phyloP scores from a whole-genome alignment of 164 flowering plant genomes.

The Amborella trichopoda region DNA sequence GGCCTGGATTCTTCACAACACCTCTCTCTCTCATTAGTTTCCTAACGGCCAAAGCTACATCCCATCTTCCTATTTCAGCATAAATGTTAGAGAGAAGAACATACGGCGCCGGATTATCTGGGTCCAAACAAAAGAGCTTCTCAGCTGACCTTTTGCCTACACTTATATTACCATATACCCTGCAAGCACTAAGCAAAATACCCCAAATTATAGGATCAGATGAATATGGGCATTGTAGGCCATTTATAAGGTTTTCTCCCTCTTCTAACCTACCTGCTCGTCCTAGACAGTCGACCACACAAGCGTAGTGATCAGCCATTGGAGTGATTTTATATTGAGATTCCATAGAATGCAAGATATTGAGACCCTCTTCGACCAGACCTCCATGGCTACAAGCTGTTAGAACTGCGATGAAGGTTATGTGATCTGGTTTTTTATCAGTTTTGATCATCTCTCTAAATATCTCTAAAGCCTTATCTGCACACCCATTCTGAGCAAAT shows the following conservation, averaged over 20 bases:
- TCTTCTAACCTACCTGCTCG: slow-evolving; percentile 64
- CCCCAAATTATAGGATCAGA: slow-evolving; percentile 77
- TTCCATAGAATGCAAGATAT: slow-evolving; percentile 54
- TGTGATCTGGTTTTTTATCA: slow-evolving; percentile 44
- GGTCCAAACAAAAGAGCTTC: slow-evolving; percentile 50
- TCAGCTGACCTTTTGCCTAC: slow-evolving; percentile 69
- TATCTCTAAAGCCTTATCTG: slow-evolving; percentile 43
- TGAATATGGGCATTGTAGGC: slow-evolving; percentile 32
- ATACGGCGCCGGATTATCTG: slow-evolving; percentile 52
- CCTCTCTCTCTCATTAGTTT: slow-evolving; percentile 32
- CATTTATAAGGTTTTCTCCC: slow-evolving; percentile 44
- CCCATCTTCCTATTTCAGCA: slow-evolving; percentile 70
- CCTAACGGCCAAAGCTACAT: slow-evolving; percentile 49
- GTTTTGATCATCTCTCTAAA: slow-evolving; percentile 43
- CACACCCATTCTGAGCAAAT: slow-evolving; percentile 74
- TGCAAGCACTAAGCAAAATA: slow-evolving; percentile 71
- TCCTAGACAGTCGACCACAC: slow-evolving; percentile 58
- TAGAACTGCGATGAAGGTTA: slow-evolving; percentile 61
- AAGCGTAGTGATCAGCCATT: slow-evolving; percentile 53
- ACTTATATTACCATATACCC: slow-evolving; percentile 51
- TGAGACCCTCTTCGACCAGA: slow-evolving; percentile 47
- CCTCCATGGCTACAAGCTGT: slow-evolving; percentile 88
- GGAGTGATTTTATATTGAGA: slow-evolving; percentile 42
- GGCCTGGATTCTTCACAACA: slow-evolving; percentile 50
- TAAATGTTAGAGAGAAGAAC: slow-evolving; percentile 64